A percentile compares a stretch with the other conserved stretches of the same genome.
Conservation (phyloP, 2,329 filamentous ascomycete genomes). For the Tolypocladium tropicale region DNA sequence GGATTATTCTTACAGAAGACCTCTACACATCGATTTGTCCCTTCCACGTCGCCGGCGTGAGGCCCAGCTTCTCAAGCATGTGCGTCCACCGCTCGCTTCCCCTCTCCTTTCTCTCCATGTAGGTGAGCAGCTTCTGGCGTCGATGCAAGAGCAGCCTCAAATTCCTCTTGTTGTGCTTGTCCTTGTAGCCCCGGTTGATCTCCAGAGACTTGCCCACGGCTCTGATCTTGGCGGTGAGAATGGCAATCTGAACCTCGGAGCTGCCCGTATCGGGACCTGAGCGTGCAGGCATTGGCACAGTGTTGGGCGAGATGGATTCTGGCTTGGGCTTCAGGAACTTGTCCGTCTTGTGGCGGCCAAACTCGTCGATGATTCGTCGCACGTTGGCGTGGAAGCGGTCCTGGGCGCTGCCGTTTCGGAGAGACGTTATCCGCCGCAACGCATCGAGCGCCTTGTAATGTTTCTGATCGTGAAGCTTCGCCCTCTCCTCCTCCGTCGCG, state of each 20-base stretch:
- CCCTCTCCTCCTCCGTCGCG: constrained; percentile 20
- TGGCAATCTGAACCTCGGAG: constrained; percentile 94
- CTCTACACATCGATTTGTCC: constrained; percentile 60
- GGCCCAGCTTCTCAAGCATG: constrained; percentile 70
- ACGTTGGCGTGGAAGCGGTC: constrained; percentile 77
- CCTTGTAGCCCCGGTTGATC: constrained; percentile 59
- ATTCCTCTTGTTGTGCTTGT: constrained; percentile 92
- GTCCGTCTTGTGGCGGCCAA: constrained; percentile 89
- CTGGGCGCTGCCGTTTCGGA: constrained; percentile 68
- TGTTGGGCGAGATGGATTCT: constrained; percentile 30
- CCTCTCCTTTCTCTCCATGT: constrained; percentile 80
- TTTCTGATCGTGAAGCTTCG: constrained; percentile 36
- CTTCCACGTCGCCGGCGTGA: constrained; percentile 84
- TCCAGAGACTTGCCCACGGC: constrained; percentile 64
- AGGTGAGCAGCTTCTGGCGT: constrained; percentile 78
- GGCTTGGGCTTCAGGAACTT: constrained; percentile 52
- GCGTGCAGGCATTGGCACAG: constrained; percentile 37
- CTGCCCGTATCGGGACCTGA: constrained; percentile 90
- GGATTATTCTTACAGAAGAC: constrained; percentile 31
- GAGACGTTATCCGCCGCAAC: constrained; percentile 65
- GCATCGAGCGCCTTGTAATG: constrained; percentile 66
- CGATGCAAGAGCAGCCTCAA: constrained; percentile 76
- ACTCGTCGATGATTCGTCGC: constrained; percentile 71
- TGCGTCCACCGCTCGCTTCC: constrained; percentile 86
- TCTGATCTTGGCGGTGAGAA: constrained; percentile 88